Evolutionary conservation across 2,329 filamentous ascomycete genomes (phyloP), one percentile per base, ranked within the genome.

Genomic region (Fonsecaea multimorphosa): DNA sequence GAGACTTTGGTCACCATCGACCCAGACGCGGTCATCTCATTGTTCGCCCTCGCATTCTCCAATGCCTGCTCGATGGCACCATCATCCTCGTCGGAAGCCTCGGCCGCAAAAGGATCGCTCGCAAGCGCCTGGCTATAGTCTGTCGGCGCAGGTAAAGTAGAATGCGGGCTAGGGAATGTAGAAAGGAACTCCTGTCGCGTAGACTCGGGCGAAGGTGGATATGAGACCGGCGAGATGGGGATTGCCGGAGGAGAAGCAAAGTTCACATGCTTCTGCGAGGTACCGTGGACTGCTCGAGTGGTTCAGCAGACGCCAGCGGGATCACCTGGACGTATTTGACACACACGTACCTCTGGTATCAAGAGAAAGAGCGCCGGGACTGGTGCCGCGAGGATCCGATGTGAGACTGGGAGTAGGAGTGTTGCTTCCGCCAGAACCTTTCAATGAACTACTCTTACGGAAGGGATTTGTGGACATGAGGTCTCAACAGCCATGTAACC

Each of bases 401-500:
- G 64, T 63, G 63, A 53, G 58, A 53, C 40, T 60, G 32, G 58
- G 58, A 44, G 66, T 61, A 62, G 69, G 70, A 70, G 74, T 59
- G 65, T 29, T 65, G 66, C 65, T 61, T 64, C 71, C 73, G 74
- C 72, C 73, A 76, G 73, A 65, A 73, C 73, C 68, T 73, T 66
- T 67, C 64, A 77, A 78, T 71, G 66, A 64, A 65, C 74, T 81
- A 78, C 74, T 78, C 52, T 61, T 61, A 76, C 81, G 81, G 76
- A 83, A 83, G 74, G 81, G 81, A 80, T 83, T 83, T 76, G 76
- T 22, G 64, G 68, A 62, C 66, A 73, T 69, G 55, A 63, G 67
- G 65, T 67, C 59, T 58, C 82, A 44, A 73, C 76, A 29, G 81
- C 80, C 49, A 82, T 83, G 77, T 81, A 79, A 55, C 38, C 62